Base-by-base conservation (phyloP, 352 stramenopile species). In the Peronospora belbahrii region DNA sequence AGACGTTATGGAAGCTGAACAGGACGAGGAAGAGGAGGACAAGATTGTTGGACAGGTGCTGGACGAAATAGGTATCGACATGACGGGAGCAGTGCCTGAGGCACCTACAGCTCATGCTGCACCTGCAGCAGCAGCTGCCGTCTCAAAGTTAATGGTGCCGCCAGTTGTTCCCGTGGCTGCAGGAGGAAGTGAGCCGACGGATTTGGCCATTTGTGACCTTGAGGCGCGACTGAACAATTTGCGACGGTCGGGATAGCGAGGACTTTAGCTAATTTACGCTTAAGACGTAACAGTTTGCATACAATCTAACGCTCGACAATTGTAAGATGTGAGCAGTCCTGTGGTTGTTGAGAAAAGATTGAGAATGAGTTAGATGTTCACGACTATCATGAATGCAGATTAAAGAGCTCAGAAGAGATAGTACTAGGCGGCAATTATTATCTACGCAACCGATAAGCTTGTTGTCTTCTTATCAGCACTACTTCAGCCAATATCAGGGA, bases 171-270 rank as follows among this genome's bases (percentile, higher is more conserved):
- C 77, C 1, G 74, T 86, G 4, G 70, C 77, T 13, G 73, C 73
- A 36, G 74, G 62, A 36, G 65, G 59, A 17, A 54, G 56, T 7
- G 54, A 52, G 31, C 64, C 60, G 49, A 56, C 56, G 42, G 68
- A 95, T 51, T 81, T 89, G 14, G 86, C 89, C 33, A 86, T 99
- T 39, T 96, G 78, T 59, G 95, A 99, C 57, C 77, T 99, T 24
- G 95, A 99, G 72, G 87, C 85, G 39, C 76, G 95, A 49, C 74
- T 99, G 54, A 98, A 99, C 76, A 99, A 98, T 72, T 65, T 99
- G 48, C 74, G 79, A 41, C 72, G 76, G 58, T 87, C 75, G 42
- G 88, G 68, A 71, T 18, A 36, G 42, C 20, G 14, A 32, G 13
- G 2, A 28, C 19, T 25, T 23, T 43, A 49, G 30, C 14, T 41